A percentile compares a stretch with the other conserved stretches of the same genome.
Conservation (phyloP, 495 filamentous ascomycete species). For the Penicillium flavigenum region DNA sequence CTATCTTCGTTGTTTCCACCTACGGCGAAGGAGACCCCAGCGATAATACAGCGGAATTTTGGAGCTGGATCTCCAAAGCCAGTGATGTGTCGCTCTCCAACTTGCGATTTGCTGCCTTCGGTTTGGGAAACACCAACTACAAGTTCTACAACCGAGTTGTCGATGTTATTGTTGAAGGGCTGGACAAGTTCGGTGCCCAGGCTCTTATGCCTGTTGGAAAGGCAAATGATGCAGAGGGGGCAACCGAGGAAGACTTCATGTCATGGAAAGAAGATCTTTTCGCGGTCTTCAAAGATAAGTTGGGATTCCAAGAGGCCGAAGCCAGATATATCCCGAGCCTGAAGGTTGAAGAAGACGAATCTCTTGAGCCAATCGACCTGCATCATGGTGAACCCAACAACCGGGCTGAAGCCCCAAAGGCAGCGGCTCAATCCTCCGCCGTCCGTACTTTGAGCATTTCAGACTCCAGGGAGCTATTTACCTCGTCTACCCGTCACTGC, state of each 20-base stretch:
- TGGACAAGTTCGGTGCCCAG: constrained; percentile 41
- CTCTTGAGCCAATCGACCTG: constrained; percentile 39
- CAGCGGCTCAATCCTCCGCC: constrained; percentile 28
- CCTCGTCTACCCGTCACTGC: constrained; percentile 39
- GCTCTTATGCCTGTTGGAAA: constrained; percentile 39
- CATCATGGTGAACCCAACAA: constrained; percentile 41
- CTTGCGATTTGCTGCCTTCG: constrained; percentile 46
- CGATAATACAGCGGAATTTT: constrained; percentile 51
- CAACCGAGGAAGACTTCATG: constrained; percentile 53
- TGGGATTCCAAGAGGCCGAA: constrained; percentile 42
- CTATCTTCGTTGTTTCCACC: constrained; percentile 53
- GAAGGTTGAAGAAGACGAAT: constrained; percentile 37
- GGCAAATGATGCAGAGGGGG: constrained; percentile 49
- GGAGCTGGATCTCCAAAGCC: constrained; percentile 42
- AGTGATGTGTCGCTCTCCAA: constrained; percentile 29
- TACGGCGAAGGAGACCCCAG: constrained; percentile 57
- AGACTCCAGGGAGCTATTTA: constrained; percentile 41
- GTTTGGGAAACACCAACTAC: constrained; percentile 53
- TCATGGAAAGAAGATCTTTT: constrained; percentile 50
- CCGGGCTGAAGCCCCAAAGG: constrained; percentile 22
- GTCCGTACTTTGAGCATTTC: constrained; percentile 36
- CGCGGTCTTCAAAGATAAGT: constrained; percentile 31
- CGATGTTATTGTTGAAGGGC: constrained; percentile 37
- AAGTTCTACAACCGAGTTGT: constrained; percentile 52
- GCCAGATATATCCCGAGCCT: constrained; percentile 43